Percentiles rank a stretch among this genome's conserved stretches.
Conservation (phyloP, 495 filamentous ascomycete species). For the Hyphodiscus hymeniophilus region DNA sequence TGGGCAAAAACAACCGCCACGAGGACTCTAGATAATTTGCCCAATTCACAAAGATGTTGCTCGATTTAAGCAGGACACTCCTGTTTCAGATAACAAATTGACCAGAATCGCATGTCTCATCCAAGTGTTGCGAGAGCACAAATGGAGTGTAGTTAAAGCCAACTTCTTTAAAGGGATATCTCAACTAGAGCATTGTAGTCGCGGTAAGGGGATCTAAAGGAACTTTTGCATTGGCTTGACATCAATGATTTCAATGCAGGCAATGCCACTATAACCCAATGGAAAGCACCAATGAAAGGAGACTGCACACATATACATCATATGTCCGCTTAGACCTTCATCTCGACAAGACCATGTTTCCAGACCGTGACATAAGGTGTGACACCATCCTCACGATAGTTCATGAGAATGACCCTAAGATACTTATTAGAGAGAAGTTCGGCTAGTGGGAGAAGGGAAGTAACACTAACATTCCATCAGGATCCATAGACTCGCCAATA, state of each 20-base stretch:
- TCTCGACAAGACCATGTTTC: slow-evolving; percentile 87
- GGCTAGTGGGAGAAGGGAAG: background rate
- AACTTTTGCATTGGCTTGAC: slow-evolving; percentile 10
- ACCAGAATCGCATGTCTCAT: too few species aligned
- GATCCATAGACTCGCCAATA: slow-evolving; percentile 83
- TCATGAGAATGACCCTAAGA: slow-evolving; percentile 88
- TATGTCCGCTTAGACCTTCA: slow-evolving; percentile 71
- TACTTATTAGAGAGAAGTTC: slow-evolving; percentile 5
- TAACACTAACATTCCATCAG: slow-evolving; percentile 73
- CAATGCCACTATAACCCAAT: slow-evolving; percentile 7
- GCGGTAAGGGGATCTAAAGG: background rate
- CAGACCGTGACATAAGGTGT: slow-evolving; percentile 87
- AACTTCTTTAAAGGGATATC: too few species aligned
- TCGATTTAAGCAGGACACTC: too few species aligned
- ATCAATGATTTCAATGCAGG: background rate
- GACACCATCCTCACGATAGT: slow-evolving; percentile 93
- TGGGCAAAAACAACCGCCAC: too few species aligned
- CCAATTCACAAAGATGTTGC: too few species aligned
- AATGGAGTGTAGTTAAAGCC: too few species aligned
- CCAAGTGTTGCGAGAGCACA: too few species aligned
- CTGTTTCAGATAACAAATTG: too few species aligned
- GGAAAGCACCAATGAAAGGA: slow-evolving; percentile 5
- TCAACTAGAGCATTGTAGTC: too few species aligned
- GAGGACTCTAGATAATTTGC: too few species aligned
- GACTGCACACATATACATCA: background rate